These are phyloP conservation scores for Nemophila menziesii DNA, from an alignment of 257 asterid species.

Conservation along the genomic window DNA sequence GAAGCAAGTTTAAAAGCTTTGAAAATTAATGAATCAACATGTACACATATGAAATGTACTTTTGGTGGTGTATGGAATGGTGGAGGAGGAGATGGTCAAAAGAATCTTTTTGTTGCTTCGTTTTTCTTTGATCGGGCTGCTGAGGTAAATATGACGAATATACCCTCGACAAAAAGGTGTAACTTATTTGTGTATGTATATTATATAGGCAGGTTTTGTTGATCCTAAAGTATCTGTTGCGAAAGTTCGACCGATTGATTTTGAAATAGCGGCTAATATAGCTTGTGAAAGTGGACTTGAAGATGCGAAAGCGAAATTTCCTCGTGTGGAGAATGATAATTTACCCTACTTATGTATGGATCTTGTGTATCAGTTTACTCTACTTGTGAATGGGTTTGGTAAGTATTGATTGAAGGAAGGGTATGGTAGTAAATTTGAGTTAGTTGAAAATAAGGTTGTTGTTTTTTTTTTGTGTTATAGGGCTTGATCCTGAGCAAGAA, in stretches of 20 bases:
- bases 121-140: slow-evolving; percentile 95
- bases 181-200: background rate
- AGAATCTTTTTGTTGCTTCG: slow-evolving; percentile 86
- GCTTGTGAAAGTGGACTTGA: slow-evolving; percentile 65
- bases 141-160: too few relatives aligned
- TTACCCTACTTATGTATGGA: slow-evolving; percentile 95
- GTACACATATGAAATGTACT: slow-evolving; percentile 94
- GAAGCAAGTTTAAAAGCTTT: slow-evolving; percentile 62
- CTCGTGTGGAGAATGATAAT: slow-evolving; percentile 52
- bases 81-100: slow-evolving; percentile 96
- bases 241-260: slow-evolving; percentile 68
- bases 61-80: slow-evolving; percentile 99
- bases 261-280: slow-evolving; percentile 70
- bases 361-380: slow-evolving; percentile 69
- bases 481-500: slow-evolving; percentile 29
- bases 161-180: too few relatives aligned
- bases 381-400: slow-evolving; percentile 97
- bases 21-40: slow-evolving; percentile 63
- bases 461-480: slow-evolving; percentile 10
- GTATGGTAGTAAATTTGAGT: too few relatives aligned
- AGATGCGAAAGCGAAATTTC: slow-evolving; percentile 47
- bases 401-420: slow-evolving; percentile 10
- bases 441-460: background rate
- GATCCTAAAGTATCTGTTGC: slow-evolving; percentile 63
- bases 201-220: slow-evolving; percentile 66